Percentiles rank a stretch among this genome's conserved stretches.
Evolutionary conservation across 805 yeast species (phyloP).

Genomic region (Diddensiella santjacobensis): DNA sequence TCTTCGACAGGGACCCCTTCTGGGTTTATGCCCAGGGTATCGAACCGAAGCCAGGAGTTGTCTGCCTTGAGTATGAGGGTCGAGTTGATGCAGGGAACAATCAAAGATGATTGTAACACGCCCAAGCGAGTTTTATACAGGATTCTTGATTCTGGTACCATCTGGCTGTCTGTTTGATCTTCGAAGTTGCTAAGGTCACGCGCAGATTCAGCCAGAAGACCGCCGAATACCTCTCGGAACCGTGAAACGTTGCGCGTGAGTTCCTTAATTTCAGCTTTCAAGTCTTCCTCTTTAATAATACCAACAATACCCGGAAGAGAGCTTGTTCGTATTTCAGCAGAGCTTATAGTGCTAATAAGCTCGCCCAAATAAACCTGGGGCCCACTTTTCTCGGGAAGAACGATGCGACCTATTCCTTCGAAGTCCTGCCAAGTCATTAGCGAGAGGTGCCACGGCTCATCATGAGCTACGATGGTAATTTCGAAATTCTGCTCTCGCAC

Average conservation of each 20-base stretch:
- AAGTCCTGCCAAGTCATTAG: background rate
- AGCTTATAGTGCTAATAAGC: background rate
- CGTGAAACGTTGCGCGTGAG: background rate
- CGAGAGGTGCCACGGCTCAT: background rate
- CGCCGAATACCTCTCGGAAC: background rate
- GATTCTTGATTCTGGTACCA: background rate
- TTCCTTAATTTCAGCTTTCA: background rate
- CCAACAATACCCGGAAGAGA: background rate
- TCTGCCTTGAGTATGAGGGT: background rate
- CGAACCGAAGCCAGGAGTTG: background rate
- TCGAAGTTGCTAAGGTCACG: no score
- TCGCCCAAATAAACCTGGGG: background rate
- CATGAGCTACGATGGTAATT: background rate
- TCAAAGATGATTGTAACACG: background rate
- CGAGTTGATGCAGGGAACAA: background rate
- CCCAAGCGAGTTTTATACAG: background rate
- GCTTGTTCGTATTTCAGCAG: background rate
- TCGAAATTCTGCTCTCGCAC: conserved; percentile 1
- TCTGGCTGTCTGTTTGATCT: background rate
- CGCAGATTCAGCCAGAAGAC: background rate
- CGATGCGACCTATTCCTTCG: background rate
- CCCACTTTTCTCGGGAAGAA: background rate
- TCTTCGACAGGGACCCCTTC: background rate
- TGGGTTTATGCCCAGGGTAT: no score
- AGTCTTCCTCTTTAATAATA: background rate